phyloP scores from a whole-genome alignment of 2,329 filamentous ascomycete genomes.

The Alternaria atra region DNA sequence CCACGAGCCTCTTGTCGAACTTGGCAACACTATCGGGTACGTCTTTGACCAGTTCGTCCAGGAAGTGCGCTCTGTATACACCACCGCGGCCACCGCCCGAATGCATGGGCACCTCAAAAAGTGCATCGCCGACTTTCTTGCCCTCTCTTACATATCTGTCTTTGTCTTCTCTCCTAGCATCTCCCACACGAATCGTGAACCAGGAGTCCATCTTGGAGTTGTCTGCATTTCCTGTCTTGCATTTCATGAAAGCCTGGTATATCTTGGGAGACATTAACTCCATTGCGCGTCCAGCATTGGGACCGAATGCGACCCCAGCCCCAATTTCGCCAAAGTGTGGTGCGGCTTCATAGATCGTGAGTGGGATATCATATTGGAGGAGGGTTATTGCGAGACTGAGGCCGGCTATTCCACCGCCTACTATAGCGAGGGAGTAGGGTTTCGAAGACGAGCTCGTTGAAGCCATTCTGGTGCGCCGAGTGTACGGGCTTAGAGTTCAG shows the following conservation, averaged over 20 bases:
- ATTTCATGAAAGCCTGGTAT: constrained; percentile 52
- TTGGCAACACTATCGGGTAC: constrained; percentile 56
- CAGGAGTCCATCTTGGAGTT: constrained; percentile 33
- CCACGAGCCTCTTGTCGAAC: constrained; percentile 54
- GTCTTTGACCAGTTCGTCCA: constrained; percentile 61
- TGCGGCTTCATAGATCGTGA: constrained; percentile 67
- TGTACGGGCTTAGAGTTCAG: background rate
- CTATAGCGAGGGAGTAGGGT: constrained; percentile 62
- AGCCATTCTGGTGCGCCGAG: constrained; percentile 24
- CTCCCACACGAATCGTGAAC: constrained; percentile 47
- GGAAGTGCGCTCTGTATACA: constrained; percentile 60
- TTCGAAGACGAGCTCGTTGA: constrained; percentile 34
- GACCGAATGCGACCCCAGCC: constrained; percentile 65
- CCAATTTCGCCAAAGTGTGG: constrained; percentile 65
- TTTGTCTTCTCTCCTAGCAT: constrained; percentile 42
- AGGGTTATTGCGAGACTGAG: constrained; percentile 64
- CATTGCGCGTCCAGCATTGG: constrained; percentile 66
- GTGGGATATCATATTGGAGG: constrained; percentile 55
- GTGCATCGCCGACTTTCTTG: constrained; percentile 41
- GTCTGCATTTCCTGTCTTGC: constrained; percentile 52
- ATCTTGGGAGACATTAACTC: constrained; percentile 59
- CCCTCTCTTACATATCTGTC: constrained; percentile 40
- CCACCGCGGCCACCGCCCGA: constrained; percentile 41
- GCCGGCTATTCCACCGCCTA: constrained; percentile 68
- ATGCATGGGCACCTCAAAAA: constrained; percentile 41